Base-by-base conservation (phyloP, 768 basidiomycete genomes). In the Rhodosporidiobolus odoratus region DNA sequence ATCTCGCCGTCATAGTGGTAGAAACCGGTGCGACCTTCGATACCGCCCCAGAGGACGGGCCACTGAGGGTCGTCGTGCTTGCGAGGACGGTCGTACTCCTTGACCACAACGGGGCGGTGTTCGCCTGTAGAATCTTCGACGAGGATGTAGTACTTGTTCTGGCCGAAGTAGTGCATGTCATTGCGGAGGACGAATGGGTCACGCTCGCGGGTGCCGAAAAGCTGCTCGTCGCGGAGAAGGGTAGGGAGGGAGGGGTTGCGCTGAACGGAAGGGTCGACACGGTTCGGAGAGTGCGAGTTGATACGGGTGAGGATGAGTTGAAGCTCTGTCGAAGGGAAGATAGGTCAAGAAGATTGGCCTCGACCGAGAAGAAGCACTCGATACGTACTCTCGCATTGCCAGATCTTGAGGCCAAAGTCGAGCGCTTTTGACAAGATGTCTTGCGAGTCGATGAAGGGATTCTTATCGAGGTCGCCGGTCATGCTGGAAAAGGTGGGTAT, bases 101-200 rank as follows among this genome's bases (percentile, higher is more conserved):
- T 86, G 25, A 86, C 84, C 62, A 89, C 86, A 72, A 98, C 85
- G 3, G 96, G 91, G 21, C 92, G 88, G 48, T 93, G 82, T 75
- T 92, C 88, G 63, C 88, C 86, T 7, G 84, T 85, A 66, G 92
- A 84, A 76, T 98, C 95, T 79, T 98, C 94, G n/a, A 97, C 85
- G 53, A 98, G 84, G 54, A 97, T 84, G 78, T 92, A 97, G 77
- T 85, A 87, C 61, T 84, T 86, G 50, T 84, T 83, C 50, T 86
- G 85, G 25, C 85, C 80, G 79, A 98, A 98, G 79, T 98, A 99
- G 66, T 84, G 86, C 77, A 86, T 91, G 79, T 94, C 92, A 72
- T 89, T 88, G 59, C 93, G 86, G 71, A 86, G 90, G 71, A 93
- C 90, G 27, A 85, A 87, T 1, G 91, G 88, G 80, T 99, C 96